These are phyloP conservation scores for Cordyceps sp. DNA, from an alignment of 2,329 filamentous ascomycete species.

Conservation along the genomic window DNA sequence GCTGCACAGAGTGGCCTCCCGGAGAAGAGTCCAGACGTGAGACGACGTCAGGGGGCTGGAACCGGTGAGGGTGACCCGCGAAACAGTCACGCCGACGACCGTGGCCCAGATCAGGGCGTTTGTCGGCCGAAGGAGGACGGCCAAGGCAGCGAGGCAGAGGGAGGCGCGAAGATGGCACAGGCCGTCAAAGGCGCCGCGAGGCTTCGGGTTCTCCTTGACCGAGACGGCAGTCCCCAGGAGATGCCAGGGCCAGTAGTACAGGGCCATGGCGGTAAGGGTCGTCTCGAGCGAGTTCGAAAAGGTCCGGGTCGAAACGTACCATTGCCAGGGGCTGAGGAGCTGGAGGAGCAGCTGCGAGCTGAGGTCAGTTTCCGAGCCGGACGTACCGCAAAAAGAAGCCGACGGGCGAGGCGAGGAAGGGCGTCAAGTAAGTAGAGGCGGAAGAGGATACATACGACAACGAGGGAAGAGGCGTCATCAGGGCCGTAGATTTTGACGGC, in stretches of 20 bases:
- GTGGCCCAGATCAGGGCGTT: slow-evolving; percentile 74
- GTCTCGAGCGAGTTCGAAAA: slow-evolving; percentile 91
- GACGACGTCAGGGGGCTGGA: slow-evolving; percentile 24
- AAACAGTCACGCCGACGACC: slow-evolving; percentile 34
- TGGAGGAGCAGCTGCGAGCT: slow-evolving; percentile 17
- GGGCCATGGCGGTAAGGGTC: slow-evolving; percentile 64
- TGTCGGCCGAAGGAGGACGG: slow-evolving; percentile 76
- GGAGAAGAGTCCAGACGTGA: slow-evolving; percentile 34
- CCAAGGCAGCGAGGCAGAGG: slow-evolving; percentile 60
- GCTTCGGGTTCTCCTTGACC: slow-evolving; percentile 22
- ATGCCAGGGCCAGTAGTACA: slow-evolving; percentile 79
- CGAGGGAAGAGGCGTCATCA: slow-evolving; percentile 45
- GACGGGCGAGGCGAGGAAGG: no score
- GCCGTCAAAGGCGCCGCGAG: slow-evolving; percentile 9
- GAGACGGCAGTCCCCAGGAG: slow-evolving; percentile 30
- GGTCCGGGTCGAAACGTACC: slow-evolving; percentile 85
- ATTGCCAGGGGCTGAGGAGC: slow-evolving; percentile 57
- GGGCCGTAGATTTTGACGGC: slow-evolving; percentile 56
- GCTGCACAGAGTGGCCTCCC: slow-evolving; percentile 50
- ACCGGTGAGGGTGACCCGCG: slow-evolving; percentile 16
- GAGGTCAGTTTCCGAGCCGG: background rate
- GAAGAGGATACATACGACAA: slow-evolving; percentile 35
- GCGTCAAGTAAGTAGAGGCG: background rate
- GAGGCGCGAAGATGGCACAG: slow-evolving; percentile 31
- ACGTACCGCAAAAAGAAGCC: no score